Evolutionary conservation across 768 basidiomycete species (phyloP).

Genomic region (Xerocomellus amylosporus): DNA sequence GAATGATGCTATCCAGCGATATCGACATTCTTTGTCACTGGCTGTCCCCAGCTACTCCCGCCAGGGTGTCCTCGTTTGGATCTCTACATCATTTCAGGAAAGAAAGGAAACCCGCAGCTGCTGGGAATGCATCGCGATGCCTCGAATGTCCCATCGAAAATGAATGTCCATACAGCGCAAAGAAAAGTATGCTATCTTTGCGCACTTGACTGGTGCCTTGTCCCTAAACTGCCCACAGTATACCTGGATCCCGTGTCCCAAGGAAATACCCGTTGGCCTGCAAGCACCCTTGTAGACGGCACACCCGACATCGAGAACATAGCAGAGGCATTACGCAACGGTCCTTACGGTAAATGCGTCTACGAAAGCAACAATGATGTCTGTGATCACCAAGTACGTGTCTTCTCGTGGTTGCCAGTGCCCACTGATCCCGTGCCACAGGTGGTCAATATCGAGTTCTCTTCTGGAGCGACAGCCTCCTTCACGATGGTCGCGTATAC

Average conservation of each 20-base stretch:
- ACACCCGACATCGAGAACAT: conserved; percentile 86
- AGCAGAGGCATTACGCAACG: conserved; percentile 61
- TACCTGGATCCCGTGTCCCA: conserved; percentile 73
- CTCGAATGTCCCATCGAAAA: conserved; percentile 70
- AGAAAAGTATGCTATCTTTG: conserved; percentile 55
- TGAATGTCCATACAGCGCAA: conserved; percentile 83
- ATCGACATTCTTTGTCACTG: conserved; percentile 82
- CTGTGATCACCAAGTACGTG: conserved; percentile 72
- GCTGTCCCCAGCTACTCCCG: conserved; percentile 62
- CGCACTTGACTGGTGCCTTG: background rate
- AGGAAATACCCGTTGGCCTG: conserved; percentile 58
- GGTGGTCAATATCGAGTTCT: conserved; percentile 88
- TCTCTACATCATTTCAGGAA: conserved; percentile 81
- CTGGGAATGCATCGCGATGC: conserved; percentile 69
- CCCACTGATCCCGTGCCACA: conserved; percentile 15
- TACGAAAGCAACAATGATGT: conserved; percentile 86
- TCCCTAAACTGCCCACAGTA: conserved; percentile 42
- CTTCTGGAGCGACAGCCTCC: conserved; percentile 74
- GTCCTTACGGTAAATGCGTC: conserved; percentile 79
- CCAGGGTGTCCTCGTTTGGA: conserved; percentile 81
- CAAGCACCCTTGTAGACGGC: conserved; percentile 67
- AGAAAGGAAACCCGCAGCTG: conserved; percentile 62
- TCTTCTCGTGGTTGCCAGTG: background rate
- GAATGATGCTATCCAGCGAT: conserved; percentile 49
- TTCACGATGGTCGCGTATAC: conserved; percentile 91